Percentiles rank a stretch among this genome's conserved stretches.
These are phyloP conservation scores for Euryodendron excelsum DNA, from an alignment of 148 eudicot species.

Conservation along the genomic window DNA sequence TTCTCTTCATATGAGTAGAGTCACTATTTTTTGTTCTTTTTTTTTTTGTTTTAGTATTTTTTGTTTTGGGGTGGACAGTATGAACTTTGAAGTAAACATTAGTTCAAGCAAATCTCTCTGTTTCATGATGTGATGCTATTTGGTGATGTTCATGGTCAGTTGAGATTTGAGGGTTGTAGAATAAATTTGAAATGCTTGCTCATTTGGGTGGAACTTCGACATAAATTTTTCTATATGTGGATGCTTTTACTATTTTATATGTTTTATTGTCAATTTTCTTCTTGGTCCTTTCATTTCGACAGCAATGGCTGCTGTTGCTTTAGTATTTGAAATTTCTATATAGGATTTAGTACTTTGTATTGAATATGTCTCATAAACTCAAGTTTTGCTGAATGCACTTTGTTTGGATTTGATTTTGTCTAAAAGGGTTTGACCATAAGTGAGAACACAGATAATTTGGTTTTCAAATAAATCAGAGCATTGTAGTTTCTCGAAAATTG, in stretches of 20 bases:
- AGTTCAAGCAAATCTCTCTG: too few species aligned
- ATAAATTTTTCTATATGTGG: not conserved
- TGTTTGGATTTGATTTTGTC: not conserved
- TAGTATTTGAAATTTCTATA: not conserved
- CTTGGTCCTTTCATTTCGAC: too few species aligned
- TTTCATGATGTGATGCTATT: not conserved
- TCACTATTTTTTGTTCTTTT: too few species aligned
- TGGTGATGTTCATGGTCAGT: not conserved
- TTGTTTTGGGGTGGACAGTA: too few species aligned
- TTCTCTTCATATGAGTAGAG: too few species aligned
- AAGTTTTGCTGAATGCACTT: not conserved
- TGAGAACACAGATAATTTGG: not conserved
- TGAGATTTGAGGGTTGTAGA: not conserved
- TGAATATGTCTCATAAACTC: not conserved
- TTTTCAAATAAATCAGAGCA: not conserved
- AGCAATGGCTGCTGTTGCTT: not conserved
- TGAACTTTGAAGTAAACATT: too few species aligned
- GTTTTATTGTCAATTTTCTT: not conserved
- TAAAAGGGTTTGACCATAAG: not conserved
- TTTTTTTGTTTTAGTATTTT: too few species aligned
- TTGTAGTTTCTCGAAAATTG: too few species aligned
- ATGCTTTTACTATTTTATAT: not conserved
- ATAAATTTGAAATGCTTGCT: not conserved
- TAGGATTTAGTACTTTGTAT: not conserved
- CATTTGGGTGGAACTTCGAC: not conserved